Percentiles rank a stretch among this genome's conserved stretches.
Evolutionary conservation across 129 eudicot species (phyloP).

Genomic region (Kitagawia praeruptora): DNA sequence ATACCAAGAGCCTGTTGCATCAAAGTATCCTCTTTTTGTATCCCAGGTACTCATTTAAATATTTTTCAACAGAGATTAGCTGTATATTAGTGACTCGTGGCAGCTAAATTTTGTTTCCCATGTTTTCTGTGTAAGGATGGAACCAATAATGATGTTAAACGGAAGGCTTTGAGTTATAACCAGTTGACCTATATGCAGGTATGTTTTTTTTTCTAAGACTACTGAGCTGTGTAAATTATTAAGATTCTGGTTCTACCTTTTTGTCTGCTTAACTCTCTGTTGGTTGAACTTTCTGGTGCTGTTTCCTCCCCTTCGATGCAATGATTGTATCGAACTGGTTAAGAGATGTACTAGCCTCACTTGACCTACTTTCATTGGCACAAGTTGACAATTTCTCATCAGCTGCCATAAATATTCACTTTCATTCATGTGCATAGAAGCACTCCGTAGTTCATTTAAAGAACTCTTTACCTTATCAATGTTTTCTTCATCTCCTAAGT

Average conservation of each 20-base stretch:
- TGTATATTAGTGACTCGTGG: neutral
- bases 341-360: neutral
- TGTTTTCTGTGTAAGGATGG: constrained; percentile 52
- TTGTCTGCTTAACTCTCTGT: neutral
- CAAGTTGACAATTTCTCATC: neutral
- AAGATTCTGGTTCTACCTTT: neutral
- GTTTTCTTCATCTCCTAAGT: neutral
- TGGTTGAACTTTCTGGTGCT: neutral
- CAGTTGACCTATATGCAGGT: constrained; percentile 95
- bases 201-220: neutral
- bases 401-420: neutral
- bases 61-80: neutral
- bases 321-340: neutral
- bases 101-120: constrained; percentile 6
- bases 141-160: constrained; percentile 60
- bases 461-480: neutral
- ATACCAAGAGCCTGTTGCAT: constrained; percentile 64
- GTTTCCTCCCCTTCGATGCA: neutral
- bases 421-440: neutral
- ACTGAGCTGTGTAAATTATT: neutral
- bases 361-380: neutral
- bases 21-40: constrained; percentile 80
- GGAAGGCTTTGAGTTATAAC: constrained; percentile 68
- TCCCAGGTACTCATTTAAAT: constrained; percentile 61
- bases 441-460: neutral